Evolutionary conservation across 306 rosid genomes (phyloP).

Genomic region (Vigna hirtella): DNA sequence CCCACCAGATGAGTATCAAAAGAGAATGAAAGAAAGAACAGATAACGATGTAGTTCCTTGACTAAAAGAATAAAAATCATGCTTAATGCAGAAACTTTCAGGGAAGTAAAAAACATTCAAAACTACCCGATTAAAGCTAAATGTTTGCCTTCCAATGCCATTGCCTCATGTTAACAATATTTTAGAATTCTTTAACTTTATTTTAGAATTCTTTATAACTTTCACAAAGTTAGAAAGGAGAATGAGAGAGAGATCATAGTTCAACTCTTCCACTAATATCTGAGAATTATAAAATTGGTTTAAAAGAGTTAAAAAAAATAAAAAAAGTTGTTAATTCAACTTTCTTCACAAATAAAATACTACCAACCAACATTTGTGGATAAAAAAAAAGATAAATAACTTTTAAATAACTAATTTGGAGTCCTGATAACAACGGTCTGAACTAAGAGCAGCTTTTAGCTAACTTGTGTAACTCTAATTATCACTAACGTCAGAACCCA

Average conservation of each 20-base stretch:
- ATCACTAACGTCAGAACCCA: neutral
- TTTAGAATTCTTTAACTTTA: neutral
- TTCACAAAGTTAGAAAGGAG: no score
- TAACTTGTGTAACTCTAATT: conserved; percentile 24
- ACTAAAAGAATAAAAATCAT: neutral
- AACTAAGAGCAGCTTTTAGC: neutral
- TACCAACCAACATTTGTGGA: no score
- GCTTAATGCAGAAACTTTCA: conserved; percentile 9
- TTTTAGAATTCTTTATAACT: neutral
- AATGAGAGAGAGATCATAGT: no score
- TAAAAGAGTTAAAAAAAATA: no score
- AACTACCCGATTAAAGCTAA: neutral
- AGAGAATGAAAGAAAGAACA: neutral
- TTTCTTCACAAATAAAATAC: no score
- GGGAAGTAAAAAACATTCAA: neutral
- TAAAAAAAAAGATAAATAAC: neutral
- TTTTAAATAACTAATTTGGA: neutral
- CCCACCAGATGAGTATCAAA: neutral
- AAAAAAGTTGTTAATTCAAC: no score
- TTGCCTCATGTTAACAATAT: neutral
- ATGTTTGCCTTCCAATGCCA: neutral
- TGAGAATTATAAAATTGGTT: no score
- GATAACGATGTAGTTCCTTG: neutral
- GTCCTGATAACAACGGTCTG: neutral
- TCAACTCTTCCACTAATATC: no score